Evolutionary conservation across 495 filamentous ascomycete species (phyloP).

Genomic region (Apiosordaria backusii): DNA sequence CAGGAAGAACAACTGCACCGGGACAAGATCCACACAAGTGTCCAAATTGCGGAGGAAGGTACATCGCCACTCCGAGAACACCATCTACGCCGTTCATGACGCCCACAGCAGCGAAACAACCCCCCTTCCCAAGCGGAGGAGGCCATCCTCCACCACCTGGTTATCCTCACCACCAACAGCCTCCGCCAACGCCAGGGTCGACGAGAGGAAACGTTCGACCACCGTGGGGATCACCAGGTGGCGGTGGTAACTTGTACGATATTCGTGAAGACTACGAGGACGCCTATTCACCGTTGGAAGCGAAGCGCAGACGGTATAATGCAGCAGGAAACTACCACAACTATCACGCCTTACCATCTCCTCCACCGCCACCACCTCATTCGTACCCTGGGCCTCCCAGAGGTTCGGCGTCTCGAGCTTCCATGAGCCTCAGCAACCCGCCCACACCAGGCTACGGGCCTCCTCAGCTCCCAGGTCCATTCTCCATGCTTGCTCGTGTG

Average conservation of each 20-base stretch:
- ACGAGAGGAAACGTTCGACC: conserved; percentile 7
- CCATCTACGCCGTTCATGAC: conserved; percentile 50
- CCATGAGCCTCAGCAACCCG: conserved; percentile 17
- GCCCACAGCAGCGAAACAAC: conserved; percentile 30
- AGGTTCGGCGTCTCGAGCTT: background rate
- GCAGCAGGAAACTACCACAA: conserved; percentile 25
- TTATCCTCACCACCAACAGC: conserved; percentile 6
- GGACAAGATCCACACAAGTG: conserved; percentile 53
- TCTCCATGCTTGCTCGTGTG: conserved; percentile 5
- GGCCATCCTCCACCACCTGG: conserved; percentile 22
- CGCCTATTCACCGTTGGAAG: conserved; percentile 46
- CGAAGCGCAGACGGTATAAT: conserved; percentile 57
- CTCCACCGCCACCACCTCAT: conserved; percentile 17
- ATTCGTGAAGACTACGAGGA: conserved; percentile 39
- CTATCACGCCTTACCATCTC: conserved; percentile 19
- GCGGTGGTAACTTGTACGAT: conserved; percentile 17
- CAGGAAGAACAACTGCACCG: conserved; percentile 30
- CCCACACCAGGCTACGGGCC: conserved; percentile 14
- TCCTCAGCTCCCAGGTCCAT: conserved; percentile 7
- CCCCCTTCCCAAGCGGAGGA: conserved; percentile 30
- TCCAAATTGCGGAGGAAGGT: conserved; percentile 59
- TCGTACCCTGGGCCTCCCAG: background rate
- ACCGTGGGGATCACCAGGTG: conserved; percentile 8
- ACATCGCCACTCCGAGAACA: conserved; percentile 54
- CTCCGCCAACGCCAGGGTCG: background rate